A percentile compares a stretch with the other conserved stretches of the same genome.
phyloP scores from a whole-genome alignment of 2,329 filamentous ascomycete species.

The Tolypocladium amazonense region DNA sequence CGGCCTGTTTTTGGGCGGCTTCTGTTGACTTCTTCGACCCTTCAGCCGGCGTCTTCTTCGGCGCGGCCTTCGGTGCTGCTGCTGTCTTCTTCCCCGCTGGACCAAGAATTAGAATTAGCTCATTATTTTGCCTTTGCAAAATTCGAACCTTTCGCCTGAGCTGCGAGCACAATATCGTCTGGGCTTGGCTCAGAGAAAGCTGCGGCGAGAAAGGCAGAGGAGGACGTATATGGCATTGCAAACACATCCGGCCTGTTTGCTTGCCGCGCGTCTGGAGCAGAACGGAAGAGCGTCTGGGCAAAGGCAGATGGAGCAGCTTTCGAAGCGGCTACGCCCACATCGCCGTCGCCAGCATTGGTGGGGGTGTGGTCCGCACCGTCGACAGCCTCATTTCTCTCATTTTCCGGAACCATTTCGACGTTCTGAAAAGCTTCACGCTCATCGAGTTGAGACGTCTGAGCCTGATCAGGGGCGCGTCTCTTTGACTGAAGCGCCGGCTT shows the following conservation, averaged over 20 bases:
- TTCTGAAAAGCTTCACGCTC: neutral
- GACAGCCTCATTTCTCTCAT: neutral
- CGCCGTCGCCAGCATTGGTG: neutral
- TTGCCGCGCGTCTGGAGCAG: slow-evolving; percentile 19
- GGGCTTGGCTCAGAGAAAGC: slow-evolving; percentile 81
- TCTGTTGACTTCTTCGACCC: slow-evolving; percentile 8
- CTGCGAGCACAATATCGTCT: slow-evolving; percentile 78
- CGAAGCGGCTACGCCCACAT: slow-evolving; percentile 8
- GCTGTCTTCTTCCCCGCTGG: slow-evolving; percentile 43
- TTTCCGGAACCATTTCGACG: neutral
- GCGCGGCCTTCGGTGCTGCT: slow-evolving; percentile 20
- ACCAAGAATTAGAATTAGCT: slow-evolving; percentile 40
- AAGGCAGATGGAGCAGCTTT: slow-evolving; percentile 40
- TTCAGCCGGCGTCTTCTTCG: slow-evolving; percentile 24
- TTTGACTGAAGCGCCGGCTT: neutral
- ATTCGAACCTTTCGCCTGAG: slow-evolving; percentile 80
- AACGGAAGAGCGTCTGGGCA: slow-evolving; percentile 40
- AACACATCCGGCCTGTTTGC: slow-evolving; percentile 20
- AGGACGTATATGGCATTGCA: slow-evolving; percentile 39
- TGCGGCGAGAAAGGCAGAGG: slow-evolving; percentile 38
- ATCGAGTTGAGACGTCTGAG: neutral
- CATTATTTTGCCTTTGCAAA: slow-evolving; percentile 38
- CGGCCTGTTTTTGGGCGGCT: slow-evolving; percentile 10
- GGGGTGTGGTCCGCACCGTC: neutral
- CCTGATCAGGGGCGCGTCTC: neutral